A percentile compares a stretch with the other conserved stretches of the same genome.
Evolutionary conservation across 352 stramenopile genomes (phyloP).

Genomic region (Thalassiosira livingstoniorum): DNA sequence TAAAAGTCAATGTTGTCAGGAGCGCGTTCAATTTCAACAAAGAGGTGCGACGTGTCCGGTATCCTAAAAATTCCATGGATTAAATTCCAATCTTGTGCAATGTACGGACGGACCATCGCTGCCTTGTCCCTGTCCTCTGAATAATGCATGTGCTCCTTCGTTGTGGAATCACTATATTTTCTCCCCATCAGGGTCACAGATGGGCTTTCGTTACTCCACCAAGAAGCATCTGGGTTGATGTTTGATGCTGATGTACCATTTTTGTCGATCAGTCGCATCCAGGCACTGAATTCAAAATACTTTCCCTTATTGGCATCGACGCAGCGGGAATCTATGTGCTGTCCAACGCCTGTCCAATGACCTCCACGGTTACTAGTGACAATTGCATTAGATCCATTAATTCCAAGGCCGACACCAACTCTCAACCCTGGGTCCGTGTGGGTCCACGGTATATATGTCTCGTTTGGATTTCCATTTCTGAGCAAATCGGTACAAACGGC

Average conservation of each 20-base stretch:
- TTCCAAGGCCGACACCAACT: slow-evolving; percentile 33
- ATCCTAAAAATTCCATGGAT: slow-evolving; percentile 55
- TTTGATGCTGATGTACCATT: slow-evolving; percentile 20
- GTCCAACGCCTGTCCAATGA: slow-evolving; percentile 51
- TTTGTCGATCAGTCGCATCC: slow-evolving; percentile 46
- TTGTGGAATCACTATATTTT: slow-evolving; percentile 27
- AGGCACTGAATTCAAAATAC: slow-evolving; percentile 61
- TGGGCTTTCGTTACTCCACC: slow-evolving; percentile 25
- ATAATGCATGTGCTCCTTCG: slow-evolving; percentile 38
- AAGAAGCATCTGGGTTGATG: slow-evolving; percentile 41
- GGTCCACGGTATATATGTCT: slow-evolving; percentile 39
- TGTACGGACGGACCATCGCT: slow-evolving; percentile 41
- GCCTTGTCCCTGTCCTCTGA: slow-evolving; percentile 31
- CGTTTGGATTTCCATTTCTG: slow-evolving; percentile 39
- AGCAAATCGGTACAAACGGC: slow-evolving; percentile 45
- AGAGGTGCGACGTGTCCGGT: slow-evolving; percentile 18
- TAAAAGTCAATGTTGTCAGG: slow-evolving; percentile 52
- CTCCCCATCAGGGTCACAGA: slow-evolving; percentile 17
- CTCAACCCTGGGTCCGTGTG: slow-evolving; percentile 33
- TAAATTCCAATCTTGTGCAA: slow-evolving; percentile 40
- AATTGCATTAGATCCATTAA: slow-evolving; percentile 53
- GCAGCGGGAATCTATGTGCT: slow-evolving; percentile 61
- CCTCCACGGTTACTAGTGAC: slow-evolving; percentile 28
- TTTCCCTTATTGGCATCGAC: slow-evolving; percentile 35
- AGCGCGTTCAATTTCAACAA: slow-evolving; percentile 51